Evolutionary conservation across 225 moss, liverwort and hornwort species (phyloP).

Genomic region (Marchantia polymorpha): DNA sequence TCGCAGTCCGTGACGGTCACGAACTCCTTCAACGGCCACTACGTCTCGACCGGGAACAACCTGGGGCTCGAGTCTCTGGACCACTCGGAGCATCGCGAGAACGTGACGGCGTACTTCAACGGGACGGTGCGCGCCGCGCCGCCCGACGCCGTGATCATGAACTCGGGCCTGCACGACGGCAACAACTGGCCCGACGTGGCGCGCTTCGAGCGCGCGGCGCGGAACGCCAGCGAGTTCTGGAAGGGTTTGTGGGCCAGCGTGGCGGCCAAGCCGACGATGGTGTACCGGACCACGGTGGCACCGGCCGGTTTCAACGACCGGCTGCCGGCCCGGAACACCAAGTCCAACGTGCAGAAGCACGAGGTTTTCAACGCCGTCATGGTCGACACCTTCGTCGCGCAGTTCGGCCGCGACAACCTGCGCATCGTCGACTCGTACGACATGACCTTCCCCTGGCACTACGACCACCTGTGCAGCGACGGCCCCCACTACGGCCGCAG

Average conservation of each 20-base stretch:
- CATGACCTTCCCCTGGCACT: constrained; percentile 53
- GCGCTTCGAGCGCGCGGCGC: constrained; percentile 11
- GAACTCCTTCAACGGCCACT: constrained; percentile 25
- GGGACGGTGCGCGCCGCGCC: background rate
- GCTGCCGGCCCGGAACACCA: constrained; percentile 12
- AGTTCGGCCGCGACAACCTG: constrained; percentile 8
- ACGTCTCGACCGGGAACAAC: background rate
- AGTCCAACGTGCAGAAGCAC: constrained; percentile 34
- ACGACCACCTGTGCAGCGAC: constrained; percentile 38
- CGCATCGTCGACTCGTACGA: constrained; percentile 41
- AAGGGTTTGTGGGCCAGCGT: constrained; percentile 20
- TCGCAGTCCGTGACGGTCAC: constrained; percentile 26
- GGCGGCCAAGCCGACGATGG: constrained; percentile 26
- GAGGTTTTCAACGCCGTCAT: constrained; percentile 41
- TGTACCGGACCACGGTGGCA: constrained; percentile 35
- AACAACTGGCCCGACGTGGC: constrained; percentile 13
- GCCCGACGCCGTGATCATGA: constrained; percentile 47
- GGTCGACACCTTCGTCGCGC: constrained; percentile 28
- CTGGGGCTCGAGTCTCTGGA: constrained; percentile 31
- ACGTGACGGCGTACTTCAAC: constrained; percentile 24
- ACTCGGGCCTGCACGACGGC: constrained; percentile 56
- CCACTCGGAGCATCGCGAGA: constrained; percentile 22
- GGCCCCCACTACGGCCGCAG: constrained; percentile 47
- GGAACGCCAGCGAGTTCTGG: constrained; percentile 39
- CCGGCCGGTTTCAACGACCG: constrained; percentile 19